Conservation (phyloP, 192 early-diverging fungal genomes). For the Chytriomyces hyalinus region DNA sequence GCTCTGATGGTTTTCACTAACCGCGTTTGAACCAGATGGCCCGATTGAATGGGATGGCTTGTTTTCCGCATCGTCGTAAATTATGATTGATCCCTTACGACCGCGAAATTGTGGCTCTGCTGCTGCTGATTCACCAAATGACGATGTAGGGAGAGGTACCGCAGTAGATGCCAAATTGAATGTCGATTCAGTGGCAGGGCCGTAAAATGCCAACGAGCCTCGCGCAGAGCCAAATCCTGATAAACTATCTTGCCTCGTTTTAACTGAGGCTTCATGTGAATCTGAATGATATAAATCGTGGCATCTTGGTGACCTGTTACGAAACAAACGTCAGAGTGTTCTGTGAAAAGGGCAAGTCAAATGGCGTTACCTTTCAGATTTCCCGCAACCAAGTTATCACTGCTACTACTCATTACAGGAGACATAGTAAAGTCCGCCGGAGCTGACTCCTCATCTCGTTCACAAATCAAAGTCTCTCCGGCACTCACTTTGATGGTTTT, state of each 20-base stretch:
- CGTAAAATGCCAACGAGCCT: conserved; percentile 3
- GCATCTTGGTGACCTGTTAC: conserved; percentile 47
- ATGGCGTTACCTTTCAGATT: conserved; percentile 15
- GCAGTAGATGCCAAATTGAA: conserved; percentile 15
- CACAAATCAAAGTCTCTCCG: conserved; percentile 61
- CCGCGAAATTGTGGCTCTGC: conserved; percentile 40
- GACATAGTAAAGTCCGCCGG: conserved; percentile 60
- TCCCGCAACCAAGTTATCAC: neutral
- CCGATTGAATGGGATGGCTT: neutral
- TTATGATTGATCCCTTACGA: conserved; percentile 64
- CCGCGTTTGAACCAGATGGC: conserved; percentile 2
- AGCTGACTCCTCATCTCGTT: conserved; percentile 60
- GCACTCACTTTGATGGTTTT: conserved; percentile 30
- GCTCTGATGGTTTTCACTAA: neutral
- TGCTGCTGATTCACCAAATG: neutral
- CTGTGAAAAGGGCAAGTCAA: too few species aligned
- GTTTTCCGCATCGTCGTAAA: conserved; percentile 58
- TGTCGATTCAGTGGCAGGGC: conserved; percentile 28
- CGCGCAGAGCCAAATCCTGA: conserved; percentile 1
- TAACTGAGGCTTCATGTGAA: conserved; percentile 40
- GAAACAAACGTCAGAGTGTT: too few species aligned
- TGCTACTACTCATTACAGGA: conserved; percentile 34
- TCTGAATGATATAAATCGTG: conserved; percentile 52
- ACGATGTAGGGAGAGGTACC: neutral
- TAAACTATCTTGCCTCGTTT: conserved; percentile 19